Conservation (phyloP, 2,329 filamentous ascomycete species). For the Aureobasidium namibiae region DNA sequence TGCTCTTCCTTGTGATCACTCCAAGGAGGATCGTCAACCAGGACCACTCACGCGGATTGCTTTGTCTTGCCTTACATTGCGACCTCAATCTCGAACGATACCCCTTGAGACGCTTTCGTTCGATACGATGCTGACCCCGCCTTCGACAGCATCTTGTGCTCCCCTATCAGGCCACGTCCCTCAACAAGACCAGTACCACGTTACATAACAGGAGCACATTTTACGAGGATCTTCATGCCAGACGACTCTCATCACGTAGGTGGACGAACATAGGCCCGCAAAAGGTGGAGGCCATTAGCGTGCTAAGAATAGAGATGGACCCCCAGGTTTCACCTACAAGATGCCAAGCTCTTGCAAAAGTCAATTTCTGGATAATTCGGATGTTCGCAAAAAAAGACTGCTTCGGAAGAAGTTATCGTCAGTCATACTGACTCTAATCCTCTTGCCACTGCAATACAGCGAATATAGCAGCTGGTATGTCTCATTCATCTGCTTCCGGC, state of each 20-base stretch:
- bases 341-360: not conserved
- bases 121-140: not conserved
- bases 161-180: not conserved
- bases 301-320: constrained; percentile 2
- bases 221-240: not conserved
- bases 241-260: not conserved
- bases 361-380: not conserved
- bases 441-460: not conserved
- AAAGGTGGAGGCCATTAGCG: not conserved
- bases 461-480: not conserved
- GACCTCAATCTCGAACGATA: not conserved
- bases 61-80: not conserved
- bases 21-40: not conserved
- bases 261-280: not conserved
- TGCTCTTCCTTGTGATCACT: not conserved
- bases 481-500: no score
- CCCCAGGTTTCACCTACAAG: not conserved
- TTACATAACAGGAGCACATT: not conserved
- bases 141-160: no score
- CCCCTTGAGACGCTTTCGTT: not conserved
- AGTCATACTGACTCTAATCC: not conserved
- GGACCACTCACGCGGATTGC: not conserved
- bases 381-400: not conserved
- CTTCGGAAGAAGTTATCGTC: not conserved
- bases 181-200: not conserved